Evolutionary conservation across 805 yeast genomes (phyloP).

Genomic region (Yueomyces sinensis): DNA sequence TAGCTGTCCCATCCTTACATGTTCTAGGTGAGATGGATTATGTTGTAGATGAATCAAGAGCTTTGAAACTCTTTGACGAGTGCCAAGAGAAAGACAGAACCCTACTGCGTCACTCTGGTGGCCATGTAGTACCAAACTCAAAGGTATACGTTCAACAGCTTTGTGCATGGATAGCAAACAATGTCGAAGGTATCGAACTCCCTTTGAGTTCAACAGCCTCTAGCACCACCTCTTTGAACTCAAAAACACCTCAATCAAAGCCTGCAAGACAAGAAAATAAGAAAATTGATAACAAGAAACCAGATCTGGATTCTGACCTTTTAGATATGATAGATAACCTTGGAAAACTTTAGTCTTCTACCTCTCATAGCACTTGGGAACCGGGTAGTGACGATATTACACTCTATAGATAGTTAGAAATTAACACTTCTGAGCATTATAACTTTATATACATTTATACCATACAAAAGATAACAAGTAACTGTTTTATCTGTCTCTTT

Average conservation of each 20-base stretch:
- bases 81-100: slow-evolving; percentile 32
- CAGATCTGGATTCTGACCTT: slow-evolving; percentile 23
- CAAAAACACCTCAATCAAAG: neutral
- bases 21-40: slow-evolving; percentile 82
- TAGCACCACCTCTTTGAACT: neutral
- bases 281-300: slow-evolving; percentile 3
- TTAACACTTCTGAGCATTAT: too few species aligned
- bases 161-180: slow-evolving; percentile 21
- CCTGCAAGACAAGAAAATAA: neutral
- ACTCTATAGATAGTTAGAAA: too few species aligned
- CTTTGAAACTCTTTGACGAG: slow-evolving; percentile 40
- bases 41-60: slow-evolving; percentile 63
- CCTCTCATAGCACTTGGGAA: too few species aligned
- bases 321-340: slow-evolving; percentile 28
- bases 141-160: slow-evolving; percentile 30
- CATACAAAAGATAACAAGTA: too few species aligned
- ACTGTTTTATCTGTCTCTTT: too few species aligned
- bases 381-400: too few species aligned
- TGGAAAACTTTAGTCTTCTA: slow-evolving; percentile 26
- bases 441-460: too few species aligned
- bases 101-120: slow-evolving; percentile 76
- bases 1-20: slow-evolving; percentile 40
- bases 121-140: slow-evolving; percentile 90
- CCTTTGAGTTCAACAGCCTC: neutral
- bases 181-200: neutral